phyloP scores from a whole-genome alignment of 2,329 filamentous ascomycete genomes.

The Aphanocladium album region DNA sequence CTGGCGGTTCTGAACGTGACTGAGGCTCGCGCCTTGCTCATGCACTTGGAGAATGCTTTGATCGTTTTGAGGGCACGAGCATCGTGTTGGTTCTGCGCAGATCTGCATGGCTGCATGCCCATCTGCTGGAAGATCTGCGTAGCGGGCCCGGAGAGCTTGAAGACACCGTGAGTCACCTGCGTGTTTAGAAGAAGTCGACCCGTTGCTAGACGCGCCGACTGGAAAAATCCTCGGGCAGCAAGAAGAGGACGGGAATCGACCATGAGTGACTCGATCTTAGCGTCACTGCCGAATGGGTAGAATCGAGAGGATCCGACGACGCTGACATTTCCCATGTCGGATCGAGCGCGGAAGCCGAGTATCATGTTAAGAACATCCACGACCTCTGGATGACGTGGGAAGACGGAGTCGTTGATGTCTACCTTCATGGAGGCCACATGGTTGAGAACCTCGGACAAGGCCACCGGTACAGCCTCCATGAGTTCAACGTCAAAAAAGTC shows the following conservation, averaged over 20 bases:
- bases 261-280: conserved; percentile 24
- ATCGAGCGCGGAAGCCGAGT: conserved; percentile 40
- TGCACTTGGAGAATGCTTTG: conserved; percentile 29
- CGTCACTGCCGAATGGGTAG: conserved; percentile 36
- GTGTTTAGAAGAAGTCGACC: conserved; percentile 50
- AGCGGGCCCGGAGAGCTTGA: conserved; percentile 37
- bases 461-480: conserved; percentile 32
- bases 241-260: conserved; percentile 28
- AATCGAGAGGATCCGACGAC: conserved; percentile 44
- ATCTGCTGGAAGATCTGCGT: conserved; percentile 28
- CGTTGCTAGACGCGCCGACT: conserved; percentile 49
- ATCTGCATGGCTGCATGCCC: conserved; percentile 14
- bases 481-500: conserved; percentile 36
- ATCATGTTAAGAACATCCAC: conserved; percentile 50
- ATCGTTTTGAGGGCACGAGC: conserved; percentile 22
- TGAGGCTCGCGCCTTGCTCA: conserved; percentile 35
- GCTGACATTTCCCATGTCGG: conserved; percentile 27
- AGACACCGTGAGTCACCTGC: conserved; percentile 51
- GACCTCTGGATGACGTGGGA: conserved; percentile 44
- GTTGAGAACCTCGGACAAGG: conserved; percentile 35
- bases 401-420: conserved; percentile 29
- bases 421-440: conserved; percentile 42
- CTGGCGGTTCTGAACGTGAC: conserved; percentile 27
- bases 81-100: conserved; percentile 3
- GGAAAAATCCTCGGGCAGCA: conserved; percentile 50